phyloP scores from a whole-genome alignment of 179 eudicot species.

The Beta lomatogona region DNA sequence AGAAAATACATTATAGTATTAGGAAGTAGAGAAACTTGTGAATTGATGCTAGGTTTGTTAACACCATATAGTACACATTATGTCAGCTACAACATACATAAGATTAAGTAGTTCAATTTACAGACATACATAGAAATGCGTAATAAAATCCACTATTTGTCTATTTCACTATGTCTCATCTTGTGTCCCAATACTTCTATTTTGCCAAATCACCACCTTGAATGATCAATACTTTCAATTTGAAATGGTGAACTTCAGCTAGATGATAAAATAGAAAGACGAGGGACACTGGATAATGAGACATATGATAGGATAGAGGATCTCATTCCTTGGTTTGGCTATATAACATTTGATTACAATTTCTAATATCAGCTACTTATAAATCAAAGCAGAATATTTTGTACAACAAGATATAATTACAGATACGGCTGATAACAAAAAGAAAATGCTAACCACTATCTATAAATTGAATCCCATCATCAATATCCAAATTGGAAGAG shows the following conservation, averaged over 20 bases:
- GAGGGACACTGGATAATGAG: neutral
- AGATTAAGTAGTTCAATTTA: neutral
- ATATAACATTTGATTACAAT: neutral
- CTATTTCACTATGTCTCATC: neutral
- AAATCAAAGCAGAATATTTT: neutral
- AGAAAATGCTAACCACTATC: neutral
- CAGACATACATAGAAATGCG: neutral
- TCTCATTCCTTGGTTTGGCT: neutral
- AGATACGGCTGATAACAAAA: neutral
- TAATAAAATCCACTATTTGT: neutral
- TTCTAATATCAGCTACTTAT: neutral
- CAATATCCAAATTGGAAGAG: neutral
- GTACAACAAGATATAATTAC: neutral
- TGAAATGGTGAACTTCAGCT: neutral
- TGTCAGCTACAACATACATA: neutral
- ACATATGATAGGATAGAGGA: neutral
- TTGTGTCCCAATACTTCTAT: neutral
- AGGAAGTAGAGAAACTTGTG: neutral
- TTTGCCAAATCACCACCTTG: neutral
- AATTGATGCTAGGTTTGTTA: conserved; percentile 12
- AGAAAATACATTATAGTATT: neutral
- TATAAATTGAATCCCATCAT: neutral
- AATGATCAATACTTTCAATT: neutral
- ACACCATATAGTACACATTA: neutral
- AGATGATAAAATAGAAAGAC: neutral